Conservation (phyloP, 164 flowering plant genomes). For the Chloranthus sessilifolius region DNA sequence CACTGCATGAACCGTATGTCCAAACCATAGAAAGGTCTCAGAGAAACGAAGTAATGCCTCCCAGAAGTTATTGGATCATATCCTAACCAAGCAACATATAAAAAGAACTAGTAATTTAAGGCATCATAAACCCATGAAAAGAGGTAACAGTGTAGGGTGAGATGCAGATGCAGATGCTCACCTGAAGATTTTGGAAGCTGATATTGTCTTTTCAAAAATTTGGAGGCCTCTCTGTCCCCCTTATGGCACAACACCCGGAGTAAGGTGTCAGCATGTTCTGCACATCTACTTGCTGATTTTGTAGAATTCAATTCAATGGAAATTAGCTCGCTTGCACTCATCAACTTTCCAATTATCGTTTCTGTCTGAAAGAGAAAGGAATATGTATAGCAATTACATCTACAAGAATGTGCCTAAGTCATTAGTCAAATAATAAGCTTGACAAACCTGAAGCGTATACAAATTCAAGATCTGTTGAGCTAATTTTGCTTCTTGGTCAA, state of each 20-base stretch:
- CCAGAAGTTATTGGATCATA: no score
- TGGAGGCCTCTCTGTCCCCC: slow-evolving; percentile 72
- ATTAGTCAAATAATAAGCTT: neutral
- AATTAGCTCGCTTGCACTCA: slow-evolving; percentile 63
- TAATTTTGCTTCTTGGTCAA: slow-evolving; percentile 59
- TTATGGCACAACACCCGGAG: slow-evolving; percentile 79
- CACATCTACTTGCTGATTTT: slow-evolving; percentile 22
- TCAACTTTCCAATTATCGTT: slow-evolving; percentile 56
- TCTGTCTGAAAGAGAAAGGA: slow-evolving; percentile 46
- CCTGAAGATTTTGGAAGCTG: slow-evolving; percentile 85
- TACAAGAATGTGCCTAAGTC: neutral
- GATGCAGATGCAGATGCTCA: slow-evolving; percentile 16
- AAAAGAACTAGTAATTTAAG: no score
- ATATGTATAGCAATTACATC: neutral
- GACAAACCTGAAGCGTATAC: slow-evolving; percentile 55
- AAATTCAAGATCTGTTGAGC: slow-evolving; percentile 48
- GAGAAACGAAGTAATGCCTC: no score
- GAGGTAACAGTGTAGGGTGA: no score
- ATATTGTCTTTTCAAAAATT: slow-evolving; percentile 64
- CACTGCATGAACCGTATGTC: no score
- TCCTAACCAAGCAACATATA: no score
- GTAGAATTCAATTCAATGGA: slow-evolving; percentile 28
- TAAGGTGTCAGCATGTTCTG: slow-evolving; percentile 58
- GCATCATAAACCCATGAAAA: no score
- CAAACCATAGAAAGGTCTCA: no score